Conservation (phyloP, 371 early-diverging fungal genomes). For the Basidiobolus heterosporus region DNA sequence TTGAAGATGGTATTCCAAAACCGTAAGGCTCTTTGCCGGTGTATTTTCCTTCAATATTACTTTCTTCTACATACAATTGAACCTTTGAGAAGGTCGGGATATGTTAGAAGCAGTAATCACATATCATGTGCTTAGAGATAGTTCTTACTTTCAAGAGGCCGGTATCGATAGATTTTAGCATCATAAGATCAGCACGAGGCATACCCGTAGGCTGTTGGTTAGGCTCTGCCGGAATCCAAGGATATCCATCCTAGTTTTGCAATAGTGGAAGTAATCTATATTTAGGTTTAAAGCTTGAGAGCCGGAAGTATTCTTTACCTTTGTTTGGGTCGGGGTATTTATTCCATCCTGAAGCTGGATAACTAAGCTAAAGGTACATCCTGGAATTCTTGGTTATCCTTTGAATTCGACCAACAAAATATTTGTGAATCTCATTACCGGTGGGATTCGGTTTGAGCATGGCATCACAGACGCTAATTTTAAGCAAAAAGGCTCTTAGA, state of each 20-base stretch:
- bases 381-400: not conserved
- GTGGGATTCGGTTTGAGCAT: slow-evolving; percentile 3
- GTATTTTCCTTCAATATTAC: not conserved
- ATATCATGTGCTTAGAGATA: not conserved
- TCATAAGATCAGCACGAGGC: slow-evolving; percentile 12
- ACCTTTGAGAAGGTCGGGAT: not conserved
- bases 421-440: not conserved
- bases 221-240: slow-evolving; percentile 28
- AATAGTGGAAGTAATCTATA: not conserved
- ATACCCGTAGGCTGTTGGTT: slow-evolving; percentile 3
- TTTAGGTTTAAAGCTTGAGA: not conserved
- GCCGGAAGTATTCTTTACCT: not conserved
- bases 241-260: slow-evolving; percentile 1
- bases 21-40: not conserved
- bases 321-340: slow-evolving; percentile 4
- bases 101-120: not conserved
- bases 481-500: slow-evolving; percentile 22
- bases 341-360: slow-evolving; percentile 16
- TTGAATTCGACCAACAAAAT: not conserved
- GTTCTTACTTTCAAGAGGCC: slow-evolving; percentile 20
- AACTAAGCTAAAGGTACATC: slow-evolving; percentile 19
- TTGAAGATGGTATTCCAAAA: too few relatives aligned
- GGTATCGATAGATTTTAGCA: slow-evolving; percentile 23
- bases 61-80: slow-evolving; percentile 1
- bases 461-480: slow-evolving; percentile 12